Conservation (phyloP, 148 eudicot species). For the Fagopyrum esculentum region DNA sequence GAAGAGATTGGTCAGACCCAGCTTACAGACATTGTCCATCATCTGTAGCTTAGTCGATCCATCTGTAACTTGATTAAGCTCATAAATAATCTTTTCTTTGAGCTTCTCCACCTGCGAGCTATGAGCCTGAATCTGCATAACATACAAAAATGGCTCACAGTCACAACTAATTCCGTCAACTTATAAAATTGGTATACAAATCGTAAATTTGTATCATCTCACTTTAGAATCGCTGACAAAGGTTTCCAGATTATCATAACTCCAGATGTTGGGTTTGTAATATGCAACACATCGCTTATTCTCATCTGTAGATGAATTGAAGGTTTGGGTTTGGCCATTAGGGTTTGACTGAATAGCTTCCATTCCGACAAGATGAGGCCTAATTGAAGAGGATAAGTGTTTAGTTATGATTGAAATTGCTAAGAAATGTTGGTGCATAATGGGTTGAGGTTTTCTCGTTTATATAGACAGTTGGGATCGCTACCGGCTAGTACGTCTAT, state of each 20-base stretch:
- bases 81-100: constrained; percentile 15
- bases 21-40: constrained; percentile 22
- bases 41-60: constrained; percentile 14
- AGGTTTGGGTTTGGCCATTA: not conserved
- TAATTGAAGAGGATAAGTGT: not conserved
- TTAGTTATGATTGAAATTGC: not conserved
- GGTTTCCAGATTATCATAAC: constrained; percentile 21
- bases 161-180: no score
- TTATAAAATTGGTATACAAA: no score
- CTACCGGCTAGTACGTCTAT: not conserved
- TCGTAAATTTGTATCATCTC: not conserved
- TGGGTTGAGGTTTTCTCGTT: not conserved
- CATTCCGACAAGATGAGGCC: not conserved
- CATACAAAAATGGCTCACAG: no score
- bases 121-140: constrained; percentile 15
- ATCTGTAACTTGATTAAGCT: constrained; percentile 5
- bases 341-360: not conserved
- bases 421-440: not conserved
- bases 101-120: constrained; percentile 10
- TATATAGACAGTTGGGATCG: constrained; percentile 1
- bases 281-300: constrained; percentile 18
- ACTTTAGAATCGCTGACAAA: constrained; percentile 15
- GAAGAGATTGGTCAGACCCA: constrained; percentile 22
- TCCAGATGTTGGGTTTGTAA: constrained; percentile 41
- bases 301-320: not conserved